phyloP scores from a whole-genome alignment of 2,329 filamentous ascomycete genomes.

The Colletotrichum sp. region DNA sequence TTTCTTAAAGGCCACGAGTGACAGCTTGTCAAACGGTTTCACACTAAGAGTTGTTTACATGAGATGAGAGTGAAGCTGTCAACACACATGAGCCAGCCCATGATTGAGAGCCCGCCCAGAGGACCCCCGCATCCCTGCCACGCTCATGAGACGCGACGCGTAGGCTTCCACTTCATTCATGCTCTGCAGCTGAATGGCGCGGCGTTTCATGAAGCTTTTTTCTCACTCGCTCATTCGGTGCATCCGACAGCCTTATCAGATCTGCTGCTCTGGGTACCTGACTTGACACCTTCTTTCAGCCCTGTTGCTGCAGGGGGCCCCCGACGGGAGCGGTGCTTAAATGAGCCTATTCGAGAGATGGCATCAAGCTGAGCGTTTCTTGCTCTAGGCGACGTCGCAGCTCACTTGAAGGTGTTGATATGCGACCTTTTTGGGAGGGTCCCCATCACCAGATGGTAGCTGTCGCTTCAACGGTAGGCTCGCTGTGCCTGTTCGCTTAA shows the following conservation, averaged over 20 bases:
- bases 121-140: neutral
- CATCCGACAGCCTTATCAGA: neutral
- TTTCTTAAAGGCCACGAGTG: neutral
- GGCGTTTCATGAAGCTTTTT: neutral
- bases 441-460: neutral
- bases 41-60: neutral
- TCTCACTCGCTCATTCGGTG: neutral
- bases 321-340: neutral
- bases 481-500: too few species aligned
- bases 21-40: neutral
- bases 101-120: neutral
- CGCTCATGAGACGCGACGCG: neutral
- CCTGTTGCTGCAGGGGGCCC: neutral
- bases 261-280: neutral
- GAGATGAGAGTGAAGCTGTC: neutral
- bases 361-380: accelerated
- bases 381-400: neutral
- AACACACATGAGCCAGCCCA: neutral
- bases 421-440: neutral
- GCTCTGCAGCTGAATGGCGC: neutral
- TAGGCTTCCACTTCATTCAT: neutral
- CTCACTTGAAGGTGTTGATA: neutral
- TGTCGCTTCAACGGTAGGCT: neutral
- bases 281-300: neutral
- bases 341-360: neutral